Evolutionary conservation across 1,139 yeast species (phyloP), one percentile per base, ranked within the genome.

Genomic region (Hemisphaericaspora xylofermentans): DNA sequence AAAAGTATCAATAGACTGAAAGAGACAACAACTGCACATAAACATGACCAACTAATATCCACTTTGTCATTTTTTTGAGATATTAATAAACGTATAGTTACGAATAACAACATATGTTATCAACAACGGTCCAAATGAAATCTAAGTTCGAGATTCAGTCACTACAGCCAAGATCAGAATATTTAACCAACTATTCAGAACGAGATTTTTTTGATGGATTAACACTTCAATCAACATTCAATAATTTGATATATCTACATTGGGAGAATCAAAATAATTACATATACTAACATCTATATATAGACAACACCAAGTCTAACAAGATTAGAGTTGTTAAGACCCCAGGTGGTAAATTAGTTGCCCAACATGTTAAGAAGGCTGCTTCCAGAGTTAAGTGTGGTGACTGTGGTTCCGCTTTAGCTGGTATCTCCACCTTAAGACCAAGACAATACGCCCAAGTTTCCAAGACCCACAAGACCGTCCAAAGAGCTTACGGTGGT

Each of bases 401-500:
- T 82, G 98, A 89, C 84, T 87, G 96, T 76, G 97, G 96, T 74
- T 66, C 68, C 57, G 84, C 89, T 64, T 84, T 93, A 64, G 84
- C 91, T 60, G 98, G 98, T 82, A 69, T 84, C 70, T 83, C 95
- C 58, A 78, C 96, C 63, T 80, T 91, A 69, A 88, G 98, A 84
- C 97, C 98, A 80, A 87, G 97, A 79, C 81, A 88, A 78, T 89
- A 87, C 81, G 97, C 98, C 61, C 77, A 80, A 64, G 82, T 91
- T 64, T 88, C 97, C 60, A 89, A 85, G 82, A 88, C 96, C 68
- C 88, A 86, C 82, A 91, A 93, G 84, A 86, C 96, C 60, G 98
- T 93, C 62, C 91, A 91, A 72, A 93, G 98, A 84, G 91, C 96
- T 66, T 93, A 93, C 91, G 98, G 98, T 80, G 98, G 98, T 74